Conservation (phyloP, 225 moss, liverwort and hornwort genomes). For the Lunularia cruciata region DNA sequence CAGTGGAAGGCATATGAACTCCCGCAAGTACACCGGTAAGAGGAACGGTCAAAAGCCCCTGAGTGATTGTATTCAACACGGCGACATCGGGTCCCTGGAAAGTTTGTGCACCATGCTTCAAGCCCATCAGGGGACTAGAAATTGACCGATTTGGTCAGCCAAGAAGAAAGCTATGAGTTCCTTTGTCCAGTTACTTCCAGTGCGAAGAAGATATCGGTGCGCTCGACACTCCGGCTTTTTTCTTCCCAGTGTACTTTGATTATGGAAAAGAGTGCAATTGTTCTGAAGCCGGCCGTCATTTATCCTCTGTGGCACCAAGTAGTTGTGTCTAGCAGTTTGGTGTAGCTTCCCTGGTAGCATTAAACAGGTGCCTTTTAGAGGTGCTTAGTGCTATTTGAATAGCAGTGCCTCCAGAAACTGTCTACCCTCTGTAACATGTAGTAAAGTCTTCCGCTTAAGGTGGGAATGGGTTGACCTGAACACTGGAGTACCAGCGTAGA, state of each 20-base stretch:
- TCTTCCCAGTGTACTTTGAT: neutral
- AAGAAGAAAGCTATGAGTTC: slow-evolving; percentile 11
- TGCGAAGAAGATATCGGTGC: slow-evolving; percentile 10
- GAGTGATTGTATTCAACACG: neutral
- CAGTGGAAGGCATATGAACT: neutral
- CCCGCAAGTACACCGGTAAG: neutral
- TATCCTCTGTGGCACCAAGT: neutral
- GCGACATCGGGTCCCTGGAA: slow-evolving; percentile 5
- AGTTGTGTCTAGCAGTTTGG: neutral
- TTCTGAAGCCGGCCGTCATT: neutral
- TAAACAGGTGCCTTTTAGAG: neutral
- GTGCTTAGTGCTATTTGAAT: neutral
- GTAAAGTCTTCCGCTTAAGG: slow-evolving; percentile 2
- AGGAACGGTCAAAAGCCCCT: neutral
- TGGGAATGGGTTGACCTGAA: neutral
- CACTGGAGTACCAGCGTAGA: slow-evolving; percentile 5
- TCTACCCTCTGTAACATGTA: neutral
- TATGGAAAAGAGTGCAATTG: neutral
- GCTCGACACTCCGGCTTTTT: neutral
- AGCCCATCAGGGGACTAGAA: neutral
- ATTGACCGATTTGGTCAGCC: neutral
- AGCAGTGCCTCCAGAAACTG: slow-evolving; percentile 9
- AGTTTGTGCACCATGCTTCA: neutral
- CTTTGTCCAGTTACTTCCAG: slow-evolving; percentile 10
- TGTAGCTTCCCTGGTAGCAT: neutral